Conservation (phyloP, 768 basidiomycete species). For the Tricholoma flavovirens region DNA sequence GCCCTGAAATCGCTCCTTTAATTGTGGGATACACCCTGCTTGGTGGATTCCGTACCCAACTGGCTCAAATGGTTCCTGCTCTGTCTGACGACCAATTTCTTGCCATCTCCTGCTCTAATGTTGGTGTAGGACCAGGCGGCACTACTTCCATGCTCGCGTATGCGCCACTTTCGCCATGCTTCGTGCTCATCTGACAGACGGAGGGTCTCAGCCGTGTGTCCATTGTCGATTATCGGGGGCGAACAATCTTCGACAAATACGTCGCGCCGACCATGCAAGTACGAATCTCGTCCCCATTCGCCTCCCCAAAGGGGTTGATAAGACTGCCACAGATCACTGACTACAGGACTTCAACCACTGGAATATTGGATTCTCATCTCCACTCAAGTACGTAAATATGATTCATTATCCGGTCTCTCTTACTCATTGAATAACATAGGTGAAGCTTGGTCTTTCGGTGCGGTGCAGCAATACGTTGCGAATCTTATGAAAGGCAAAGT, state of each 20-base stretch:
- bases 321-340: constrained; percentile 52
- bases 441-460: constrained; percentile 48
- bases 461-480: constrained; percentile 64
- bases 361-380: constrained; percentile 38
- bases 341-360: constrained; percentile 64
- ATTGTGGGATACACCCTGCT: neutral
- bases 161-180: constrained; percentile 22
- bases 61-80: constrained; percentile 28
- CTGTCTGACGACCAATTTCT: constrained; percentile 42
- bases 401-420: neutral
- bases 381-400: constrained; percentile 28
- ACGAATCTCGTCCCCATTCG: constrained; percentile 6
- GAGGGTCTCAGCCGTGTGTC: constrained; percentile 34
- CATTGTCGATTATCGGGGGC: constrained; percentile 54
- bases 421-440: constrained; percentile 24
- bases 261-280: constrained; percentile 57
- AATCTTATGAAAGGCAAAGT: constrained; percentile 64
- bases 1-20: neutral
- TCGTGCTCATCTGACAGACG: neutral
- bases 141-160: constrained; percentile 82
- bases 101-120: constrained; percentile 58
- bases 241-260: constrained; percentile 53
- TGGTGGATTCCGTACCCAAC: neutral
- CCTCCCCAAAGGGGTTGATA: neutral
- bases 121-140: constrained; percentile 79